These are phyloP conservation scores for Quillaja saponaria DNA, from an alignment of 306 rosid species.

Conservation along the genomic window DNA sequence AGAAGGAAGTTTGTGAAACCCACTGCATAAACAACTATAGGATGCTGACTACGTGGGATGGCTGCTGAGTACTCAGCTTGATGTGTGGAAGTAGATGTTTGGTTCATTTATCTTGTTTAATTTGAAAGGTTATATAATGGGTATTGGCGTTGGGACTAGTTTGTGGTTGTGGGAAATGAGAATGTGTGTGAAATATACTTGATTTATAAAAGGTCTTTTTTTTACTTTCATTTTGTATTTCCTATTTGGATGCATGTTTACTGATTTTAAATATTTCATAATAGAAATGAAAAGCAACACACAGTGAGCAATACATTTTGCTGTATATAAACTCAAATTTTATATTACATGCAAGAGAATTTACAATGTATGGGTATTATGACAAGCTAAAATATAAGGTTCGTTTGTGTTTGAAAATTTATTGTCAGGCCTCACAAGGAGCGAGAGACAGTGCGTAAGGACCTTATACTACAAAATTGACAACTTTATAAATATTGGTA, in stretches of 20 bases:
- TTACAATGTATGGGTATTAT: too few relatives aligned
- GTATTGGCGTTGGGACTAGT: constrained; percentile 25
- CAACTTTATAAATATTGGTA: too few relatives aligned
- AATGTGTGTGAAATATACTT: constrained; percentile 18
- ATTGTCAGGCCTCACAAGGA: too few relatives aligned
- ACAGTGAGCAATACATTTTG: too few relatives aligned
- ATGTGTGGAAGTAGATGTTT: constrained; percentile 30
- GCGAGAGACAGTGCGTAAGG: too few relatives aligned
- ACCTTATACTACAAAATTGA: too few relatives aligned
- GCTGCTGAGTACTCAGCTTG: constrained; percentile 29
- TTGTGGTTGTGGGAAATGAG: not conserved
- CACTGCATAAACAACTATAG: constrained; percentile 3
- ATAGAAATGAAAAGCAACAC: too few relatives aligned
- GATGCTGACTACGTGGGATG: not conserved
- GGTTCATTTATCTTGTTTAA: constrained; percentile 21
- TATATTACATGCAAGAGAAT: too few relatives aligned
- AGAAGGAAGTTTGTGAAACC: constrained; percentile 24
- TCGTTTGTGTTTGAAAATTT: too few relatives aligned
- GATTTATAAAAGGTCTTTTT: constrained; percentile 22
- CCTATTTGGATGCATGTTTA: constrained; percentile 26
- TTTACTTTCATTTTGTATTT: constrained; percentile 3
- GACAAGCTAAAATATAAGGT: too few relatives aligned
- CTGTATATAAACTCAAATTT: too few relatives aligned
- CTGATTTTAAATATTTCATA: not conserved
- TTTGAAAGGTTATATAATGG: constrained; percentile 32